Percentiles rank a stretch among this genome's conserved stretches.
These are phyloP conservation scores for Trichoderma oligosporum DNA, from an alignment of 2,329 filamentous ascomycete species.

Conservation along the genomic window DNA sequence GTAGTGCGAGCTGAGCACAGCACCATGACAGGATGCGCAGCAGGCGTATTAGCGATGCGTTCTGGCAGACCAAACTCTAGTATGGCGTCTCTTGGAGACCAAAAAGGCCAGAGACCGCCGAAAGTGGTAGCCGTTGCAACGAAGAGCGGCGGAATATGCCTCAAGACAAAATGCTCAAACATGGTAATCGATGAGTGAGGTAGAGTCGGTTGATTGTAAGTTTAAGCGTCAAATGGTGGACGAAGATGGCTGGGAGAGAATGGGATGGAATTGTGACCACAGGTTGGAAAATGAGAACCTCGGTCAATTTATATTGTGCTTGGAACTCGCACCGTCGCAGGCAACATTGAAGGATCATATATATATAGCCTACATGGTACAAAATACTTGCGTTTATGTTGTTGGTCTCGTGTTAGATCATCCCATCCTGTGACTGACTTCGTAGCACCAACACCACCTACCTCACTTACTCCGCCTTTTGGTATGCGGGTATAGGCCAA, in stretches of 20 bases:
- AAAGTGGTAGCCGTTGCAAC: constrained; percentile 18
- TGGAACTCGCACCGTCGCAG: neutral
- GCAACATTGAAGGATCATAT: too few relatives aligned
- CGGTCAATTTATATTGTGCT: neutral
- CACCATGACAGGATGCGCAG: constrained; percentile 18
- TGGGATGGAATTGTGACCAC: neutral
- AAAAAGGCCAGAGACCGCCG: constrained; percentile 21
- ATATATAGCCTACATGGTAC: too few relatives aligned
- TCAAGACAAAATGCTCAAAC: constrained; percentile 13
- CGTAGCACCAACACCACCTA: neutral
- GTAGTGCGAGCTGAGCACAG: constrained; percentile 16
- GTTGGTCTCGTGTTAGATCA: neutral
- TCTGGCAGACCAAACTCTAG: constrained; percentile 20
- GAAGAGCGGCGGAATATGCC: constrained; percentile 16
- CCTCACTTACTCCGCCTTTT: constrained; percentile 4
- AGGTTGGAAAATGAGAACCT: neutral
- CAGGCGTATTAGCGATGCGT: constrained; percentile 6
- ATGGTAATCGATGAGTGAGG: neutral
- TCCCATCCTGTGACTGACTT: neutral
- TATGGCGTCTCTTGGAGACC: constrained; percentile 16
- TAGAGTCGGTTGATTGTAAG: too few relatives aligned
- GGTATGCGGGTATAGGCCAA: neutral
- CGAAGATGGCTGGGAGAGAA: neutral
- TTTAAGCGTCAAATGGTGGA: neutral
- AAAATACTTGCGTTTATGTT: neutral